Conservation (phyloP, 2,329 filamentous ascomycete species). For the Talaromyces sp. region DNA sequence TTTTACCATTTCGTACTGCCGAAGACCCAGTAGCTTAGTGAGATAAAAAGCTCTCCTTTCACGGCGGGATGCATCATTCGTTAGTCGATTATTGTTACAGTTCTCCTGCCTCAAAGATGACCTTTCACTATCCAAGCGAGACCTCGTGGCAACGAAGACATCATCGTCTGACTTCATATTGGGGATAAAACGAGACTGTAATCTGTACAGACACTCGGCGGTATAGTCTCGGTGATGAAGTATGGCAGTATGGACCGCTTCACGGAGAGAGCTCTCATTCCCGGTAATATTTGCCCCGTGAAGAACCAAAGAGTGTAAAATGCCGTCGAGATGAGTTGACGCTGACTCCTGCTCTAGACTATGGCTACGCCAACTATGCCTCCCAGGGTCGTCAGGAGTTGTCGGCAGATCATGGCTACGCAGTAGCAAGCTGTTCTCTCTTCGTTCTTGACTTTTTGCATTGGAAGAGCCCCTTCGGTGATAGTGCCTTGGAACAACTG, state of each 20-base stretch:
- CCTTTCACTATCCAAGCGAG: constrained; percentile 4
- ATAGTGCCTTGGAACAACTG: background rate
- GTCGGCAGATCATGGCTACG: background rate
- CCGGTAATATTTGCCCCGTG: background rate
- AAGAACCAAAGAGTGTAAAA: constrained; percentile 7
- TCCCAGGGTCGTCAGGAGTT: background rate
- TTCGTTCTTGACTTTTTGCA: background rate
- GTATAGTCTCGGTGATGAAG: constrained; percentile 7
- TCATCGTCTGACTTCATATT: background rate
- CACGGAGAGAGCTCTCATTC: constrained; percentile 1
- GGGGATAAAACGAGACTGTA: background rate
- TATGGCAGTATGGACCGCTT: constrained; percentile 3
- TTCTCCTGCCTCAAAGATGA: constrained; percentile 1
- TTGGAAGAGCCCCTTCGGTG: background rate
- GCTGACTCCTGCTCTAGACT: background rate
- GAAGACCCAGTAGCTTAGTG: background rate
- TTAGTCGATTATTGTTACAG: background rate
- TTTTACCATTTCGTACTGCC: constrained; percentile 5
- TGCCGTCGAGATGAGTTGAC: constrained; percentile 2
- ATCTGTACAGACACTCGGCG: background rate
- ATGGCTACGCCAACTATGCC: background rate
- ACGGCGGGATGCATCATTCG: background rate
- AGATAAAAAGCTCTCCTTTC: background rate
- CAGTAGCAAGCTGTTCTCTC: background rate
- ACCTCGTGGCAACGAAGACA: background rate